A percentile compares a stretch with the other conserved stretches of the same genome.
Conservation (phyloP, 1,139 yeast species). For the Geotrichum australiense region DNA sequence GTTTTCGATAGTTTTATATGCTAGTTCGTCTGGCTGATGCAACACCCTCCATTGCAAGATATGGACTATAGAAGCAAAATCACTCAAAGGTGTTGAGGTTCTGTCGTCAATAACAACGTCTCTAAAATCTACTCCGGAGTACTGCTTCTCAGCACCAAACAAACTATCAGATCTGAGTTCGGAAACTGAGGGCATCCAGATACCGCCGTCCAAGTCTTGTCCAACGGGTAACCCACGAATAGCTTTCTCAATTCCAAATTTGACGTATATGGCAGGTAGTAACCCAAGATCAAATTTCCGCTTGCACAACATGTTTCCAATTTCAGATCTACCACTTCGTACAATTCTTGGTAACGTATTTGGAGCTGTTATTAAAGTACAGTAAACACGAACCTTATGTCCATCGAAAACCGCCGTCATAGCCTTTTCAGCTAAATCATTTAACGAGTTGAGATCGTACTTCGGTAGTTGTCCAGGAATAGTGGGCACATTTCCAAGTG, state of each 20-base stretch:
- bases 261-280: slow-evolving; percentile 69
- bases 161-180: slow-evolving; percentile 49
- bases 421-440: slow-evolving; percentile 68
- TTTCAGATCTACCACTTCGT: slow-evolving; percentile 80
- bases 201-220: slow-evolving; percentile 72
- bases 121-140: slow-evolving; percentile 72
- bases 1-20: slow-evolving; percentile 55
- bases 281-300: slow-evolving; percentile 72
- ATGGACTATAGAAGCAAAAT: slow-evolving; percentile 65
- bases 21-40: slow-evolving; percentile 71
- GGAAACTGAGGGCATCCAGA: slow-evolving; percentile 74
- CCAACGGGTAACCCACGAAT: slow-evolving; percentile 69
- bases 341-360: slow-evolving; percentile 78
- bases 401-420: slow-evolving; percentile 61
- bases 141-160: slow-evolving; percentile 49
- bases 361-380: slow-evolving; percentile 74
- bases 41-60: slow-evolving; percentile 72
- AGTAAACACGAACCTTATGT: slow-evolving; percentile 73
- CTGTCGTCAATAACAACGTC: slow-evolving; percentile 69
- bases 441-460: slow-evolving; percentile 47
- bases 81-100: slow-evolving; percentile 65
- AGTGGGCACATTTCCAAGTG: slow-evolving; percentile 45
- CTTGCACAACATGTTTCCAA: slow-evolving; percentile 90
- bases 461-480: slow-evolving; percentile 69
- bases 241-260: slow-evolving; percentile 65